Conservation (phyloP, 1,139 yeast genomes). For the Pichia sp. region DNA sequence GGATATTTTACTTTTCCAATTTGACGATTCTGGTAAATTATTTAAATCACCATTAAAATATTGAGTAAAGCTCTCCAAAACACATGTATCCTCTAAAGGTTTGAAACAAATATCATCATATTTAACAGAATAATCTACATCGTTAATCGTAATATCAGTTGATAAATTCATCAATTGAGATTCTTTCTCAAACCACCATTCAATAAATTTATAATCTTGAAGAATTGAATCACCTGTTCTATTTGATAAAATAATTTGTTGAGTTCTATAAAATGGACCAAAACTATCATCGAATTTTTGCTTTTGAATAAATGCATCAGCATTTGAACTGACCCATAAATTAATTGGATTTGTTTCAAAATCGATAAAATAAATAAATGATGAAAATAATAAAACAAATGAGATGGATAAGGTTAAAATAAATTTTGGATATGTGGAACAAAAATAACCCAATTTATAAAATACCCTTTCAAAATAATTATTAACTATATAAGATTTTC, state of each 20-base stretch:
- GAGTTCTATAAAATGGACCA: slow-evolving; percentile 89
- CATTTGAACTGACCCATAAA: slow-evolving; percentile 82
- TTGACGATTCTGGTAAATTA: slow-evolving; percentile 37
- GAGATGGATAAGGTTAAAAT: slow-evolving; percentile 44
- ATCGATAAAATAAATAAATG: slow-evolving; percentile 48
- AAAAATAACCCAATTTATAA: slow-evolving; percentile 45
- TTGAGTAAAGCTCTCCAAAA: slow-evolving; percentile 84
- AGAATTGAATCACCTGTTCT: slow-evolving; percentile 54
- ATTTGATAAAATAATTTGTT: slow-evolving; percentile 74
- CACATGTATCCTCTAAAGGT: slow-evolving; percentile 76
- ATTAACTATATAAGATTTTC: slow-evolving; percentile 38
- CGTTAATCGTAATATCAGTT: slow-evolving; percentile 10
- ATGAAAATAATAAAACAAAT: slow-evolving; percentile 41
- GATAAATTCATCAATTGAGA: slow-evolving; percentile 37
- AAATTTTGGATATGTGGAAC: slow-evolving; percentile 53
- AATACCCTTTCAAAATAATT: slow-evolving; percentile 39
- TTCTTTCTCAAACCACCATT: slow-evolving; percentile 89
- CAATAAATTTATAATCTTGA: slow-evolving; percentile 51
- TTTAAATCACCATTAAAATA: slow-evolving; percentile 66
- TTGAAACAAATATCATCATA: slow-evolving; percentile 75
- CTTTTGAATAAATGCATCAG: slow-evolving; percentile 67
- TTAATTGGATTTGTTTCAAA: slow-evolving; percentile 76
- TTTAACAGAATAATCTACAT: slow-evolving; percentile 26
- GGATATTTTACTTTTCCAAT: slow-evolving; percentile 51
- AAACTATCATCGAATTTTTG: slow-evolving; percentile 68